Evolutionary conservation across 768 basidiomycete genomes (phyloP), one percentile per base, ranked within the genome.

Genomic region (Phylloporus rhodoxanthus): DNA sequence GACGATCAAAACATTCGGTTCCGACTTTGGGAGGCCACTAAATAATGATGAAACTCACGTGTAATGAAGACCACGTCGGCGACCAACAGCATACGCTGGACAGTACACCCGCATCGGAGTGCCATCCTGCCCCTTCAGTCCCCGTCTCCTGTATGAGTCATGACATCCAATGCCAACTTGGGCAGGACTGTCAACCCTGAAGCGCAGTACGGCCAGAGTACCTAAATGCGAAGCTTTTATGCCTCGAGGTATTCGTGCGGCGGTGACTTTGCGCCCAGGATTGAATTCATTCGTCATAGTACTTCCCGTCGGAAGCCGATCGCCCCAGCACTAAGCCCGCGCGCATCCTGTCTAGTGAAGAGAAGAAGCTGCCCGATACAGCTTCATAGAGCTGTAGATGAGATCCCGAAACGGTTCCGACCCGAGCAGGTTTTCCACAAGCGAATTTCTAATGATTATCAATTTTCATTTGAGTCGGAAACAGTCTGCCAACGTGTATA

Each of bases 171-270:
- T 49, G 49, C 25, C 50, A 51, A 50, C 43, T 47, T 50, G 46
- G 48, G 53, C 55, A 56, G 47, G 53, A 48, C 36, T 46, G 52
- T 43, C 65, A 68, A 61, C 65, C 67, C 65, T 69, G 66, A 57
- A 43, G 47, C 56, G 62, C 63, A 68, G 62, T 57, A 52, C 44
- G 28, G 21, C 45, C 48, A 36, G 42, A 60, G 56, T 67, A 67
- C 67, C 65, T 61, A 63, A 68, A 51, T 45, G 57, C 38, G 52
- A 66, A 61, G 43, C 26, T 56, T 55, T 48, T 7, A 19, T 34
- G 52, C 66, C 66, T 68, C 66, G 65, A 65, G 66, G 66, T 56
- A 56, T 63, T 29, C 47, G 65, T 67, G 67, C 57, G 65, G 63
- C 61, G 49, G 50, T 43, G 36, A 52, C 46, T 52, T 65, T 67